Base-by-base conservation (phyloP, 2,329 filamentous ascomycete genomes). In the Lecanosticta acicola region DNA sequence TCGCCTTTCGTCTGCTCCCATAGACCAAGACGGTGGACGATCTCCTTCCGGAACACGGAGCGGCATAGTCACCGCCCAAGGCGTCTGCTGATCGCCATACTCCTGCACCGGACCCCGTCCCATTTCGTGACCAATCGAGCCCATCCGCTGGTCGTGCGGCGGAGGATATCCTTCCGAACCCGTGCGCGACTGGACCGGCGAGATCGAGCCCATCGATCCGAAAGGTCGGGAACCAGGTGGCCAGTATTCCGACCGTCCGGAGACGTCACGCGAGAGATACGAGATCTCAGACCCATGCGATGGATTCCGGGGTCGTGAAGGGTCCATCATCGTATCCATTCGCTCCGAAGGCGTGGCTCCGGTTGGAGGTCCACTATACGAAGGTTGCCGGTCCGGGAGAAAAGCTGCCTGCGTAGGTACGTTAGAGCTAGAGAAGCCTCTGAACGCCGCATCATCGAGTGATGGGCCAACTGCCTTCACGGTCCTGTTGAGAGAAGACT, bases 81-180 rank as follows among this genome's bases (percentile, higher is more conserved):
- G 59, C 1, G 55, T 58, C 41, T 62, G 60, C 44, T 63, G 61
- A 29, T 59, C 57, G 7, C 45, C 35, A 37, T 61, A 58, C 18
- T 56, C 51, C 20, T 51, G 51, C 1, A 58, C 58, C 2, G 61
- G 56, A 36, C 49, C 55, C 14, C 59, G 53, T 10, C 53, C 54
- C 19, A 54, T 45, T 20, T 55, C 53, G 13, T 56, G 44, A 1
- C 49, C 49, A n/a, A 53, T 50, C 1, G 56, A 57, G 24, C 48
- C 47, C n/a, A 56, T 39, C 10, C 44, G 26, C 1, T 36, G 14
- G 14, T 38, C 14, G 37, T 36, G 14, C 19, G 35, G 33, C 24
- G 43, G 18, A 32, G 24, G 19, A 24, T 48, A 36, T 7, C 29
- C 26, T 19, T 16, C 35, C 16, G 42, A 32, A 5, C 21, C 37